phyloP scores from a whole-genome alignment of 176 grass and related monocot genomes.

The Dactylis glomerata region DNA sequence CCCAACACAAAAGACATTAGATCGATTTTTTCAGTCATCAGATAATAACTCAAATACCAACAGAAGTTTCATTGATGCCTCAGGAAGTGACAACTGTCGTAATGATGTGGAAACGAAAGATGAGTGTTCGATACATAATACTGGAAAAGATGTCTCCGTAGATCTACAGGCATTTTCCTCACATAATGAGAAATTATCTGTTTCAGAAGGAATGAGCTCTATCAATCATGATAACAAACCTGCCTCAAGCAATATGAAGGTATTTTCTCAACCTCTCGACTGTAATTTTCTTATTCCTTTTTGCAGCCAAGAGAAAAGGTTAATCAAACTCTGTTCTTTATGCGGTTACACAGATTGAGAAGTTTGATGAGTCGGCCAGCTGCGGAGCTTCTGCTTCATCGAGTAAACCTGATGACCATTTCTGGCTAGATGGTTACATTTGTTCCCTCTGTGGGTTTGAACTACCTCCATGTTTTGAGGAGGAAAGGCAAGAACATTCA shows the following conservation, averaged over 20 bases:
- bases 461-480: conserved; percentile 64
- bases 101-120: conserved; percentile 11
- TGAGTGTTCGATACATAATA: conserved; percentile 21
- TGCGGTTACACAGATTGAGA: conserved; percentile 9
- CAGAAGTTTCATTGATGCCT: neutral
- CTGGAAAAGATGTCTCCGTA: conserved; percentile 9
- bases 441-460: conserved; percentile 84
- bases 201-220: conserved; percentile 33
- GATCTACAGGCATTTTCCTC: conserved; percentile 21
- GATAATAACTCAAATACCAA: conserved; percentile 19
- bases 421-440: conserved; percentile 75
- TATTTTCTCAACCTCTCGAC: neutral
- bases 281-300: neutral
- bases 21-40: conserved; percentile 46
- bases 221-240: neutral
- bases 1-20: conserved; percentile 71
- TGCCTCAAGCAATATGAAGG: conserved; percentile 23
- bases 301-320: neutral
- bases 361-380: conserved; percentile 8
- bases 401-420: conserved; percentile 30
- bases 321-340: neutral
- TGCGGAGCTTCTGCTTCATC: conserved; percentile 16
- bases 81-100: neutral
- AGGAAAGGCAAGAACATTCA: conserved; percentile 86
- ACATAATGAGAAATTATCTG: conserved; percentile 26